A percentile compares a stretch with the other conserved stretches of the same genome.
These are phyloP conservation scores for Eucalyptus leucophloia DNA, from an alignment of 345 rosid species.

Conservation along the genomic window DNA sequence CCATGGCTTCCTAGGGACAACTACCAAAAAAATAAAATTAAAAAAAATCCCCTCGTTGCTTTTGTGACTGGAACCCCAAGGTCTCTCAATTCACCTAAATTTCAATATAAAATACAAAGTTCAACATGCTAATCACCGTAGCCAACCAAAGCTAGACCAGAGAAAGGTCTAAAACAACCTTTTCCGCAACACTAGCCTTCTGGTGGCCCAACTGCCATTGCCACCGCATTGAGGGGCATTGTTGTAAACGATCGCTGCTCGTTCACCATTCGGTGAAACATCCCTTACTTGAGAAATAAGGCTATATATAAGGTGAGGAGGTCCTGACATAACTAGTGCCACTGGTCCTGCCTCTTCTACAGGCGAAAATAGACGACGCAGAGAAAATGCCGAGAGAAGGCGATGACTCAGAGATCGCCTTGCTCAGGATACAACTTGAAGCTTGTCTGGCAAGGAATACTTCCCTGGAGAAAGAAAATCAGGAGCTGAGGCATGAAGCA, in stretches of 20 bases:
- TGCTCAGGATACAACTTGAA: slow-evolving; percentile 57
- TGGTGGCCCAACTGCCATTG: not conserved
- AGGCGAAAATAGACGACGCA: not conserved
- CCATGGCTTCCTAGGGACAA: slow-evolving; percentile 13
- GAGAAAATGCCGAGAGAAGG: slow-evolving; percentile 34
- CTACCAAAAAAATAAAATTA: not conserved
- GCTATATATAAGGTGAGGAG: not conserved
- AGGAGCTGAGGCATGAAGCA: slow-evolving; percentile 58
- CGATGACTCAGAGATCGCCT: slow-evolving; percentile 33
- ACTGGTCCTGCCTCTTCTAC: not conserved
- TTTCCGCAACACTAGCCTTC: not conserved
- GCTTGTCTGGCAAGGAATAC: slow-evolving; percentile 36
- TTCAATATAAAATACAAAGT: not conserved
- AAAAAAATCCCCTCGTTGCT: not conserved
- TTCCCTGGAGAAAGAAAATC: slow-evolving; percentile 66
- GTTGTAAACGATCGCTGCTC: not conserved
- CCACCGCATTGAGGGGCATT: not conserved
- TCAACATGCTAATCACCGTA: not conserved
- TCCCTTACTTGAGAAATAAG: slow-evolving; percentile 27
- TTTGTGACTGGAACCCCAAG: not conserved
- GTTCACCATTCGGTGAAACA: not conserved
- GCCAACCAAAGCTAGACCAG: not conserved
- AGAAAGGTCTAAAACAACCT: not conserved
- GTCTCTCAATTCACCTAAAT: slow-evolving; percentile 1
- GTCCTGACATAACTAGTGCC: not conserved